phyloP scores from a whole-genome alignment of 805 yeast genomes.

The Zygoascus ofunaensis region DNA sequence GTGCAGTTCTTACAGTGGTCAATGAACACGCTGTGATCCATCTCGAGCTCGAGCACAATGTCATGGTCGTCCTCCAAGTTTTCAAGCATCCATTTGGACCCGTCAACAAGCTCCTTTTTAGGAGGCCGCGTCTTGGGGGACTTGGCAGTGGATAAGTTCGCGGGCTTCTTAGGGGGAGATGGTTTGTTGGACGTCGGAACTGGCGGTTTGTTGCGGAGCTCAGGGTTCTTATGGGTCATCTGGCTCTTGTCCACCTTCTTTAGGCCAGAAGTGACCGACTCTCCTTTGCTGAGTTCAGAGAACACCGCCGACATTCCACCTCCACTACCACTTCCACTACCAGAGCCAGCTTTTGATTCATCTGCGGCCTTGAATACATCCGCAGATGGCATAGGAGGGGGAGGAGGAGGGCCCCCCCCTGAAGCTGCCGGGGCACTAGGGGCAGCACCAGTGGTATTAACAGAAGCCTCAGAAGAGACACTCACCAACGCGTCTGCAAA shows the following conservation, averaged over 20 bases:
- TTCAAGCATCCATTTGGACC: conserved; percentile 78
- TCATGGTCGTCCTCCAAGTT: conserved; percentile 59
- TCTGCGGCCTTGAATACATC: conserved; percentile 39
- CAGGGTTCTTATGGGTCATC: conserved; percentile 91
- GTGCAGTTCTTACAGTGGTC: conserved; percentile 70
- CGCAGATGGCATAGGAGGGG: conserved; percentile 83
- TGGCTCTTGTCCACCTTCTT: conserved; percentile 89
- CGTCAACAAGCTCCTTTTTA: conserved; percentile 62
- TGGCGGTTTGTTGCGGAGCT: conserved; percentile 38
- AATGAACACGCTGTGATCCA: conserved; percentile 82
- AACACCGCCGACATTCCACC: conserved; percentile 82
- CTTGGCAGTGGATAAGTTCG: conserved; percentile 34
- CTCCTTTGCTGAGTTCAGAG: conserved; percentile 83
- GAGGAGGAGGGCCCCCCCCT: conserved; percentile 65
- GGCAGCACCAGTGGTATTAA: conserved; percentile 33
- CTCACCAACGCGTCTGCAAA: conserved; percentile 33
- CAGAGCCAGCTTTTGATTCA: conserved; percentile 20
- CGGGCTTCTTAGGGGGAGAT: conserved; percentile 76
- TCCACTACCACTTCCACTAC: too few species aligned
- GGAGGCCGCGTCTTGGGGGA: conserved; percentile 38
- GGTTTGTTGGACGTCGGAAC: conserved; percentile 37
- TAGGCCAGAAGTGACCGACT: conserved; percentile 69
- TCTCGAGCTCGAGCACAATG: conserved; percentile 66
- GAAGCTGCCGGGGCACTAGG: conserved; percentile 25
- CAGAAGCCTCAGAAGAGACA: conserved; percentile 31